Conservation (phyloP, 2,329 filamentous ascomycete species). For the Xenoacremonium recifei region DNA sequence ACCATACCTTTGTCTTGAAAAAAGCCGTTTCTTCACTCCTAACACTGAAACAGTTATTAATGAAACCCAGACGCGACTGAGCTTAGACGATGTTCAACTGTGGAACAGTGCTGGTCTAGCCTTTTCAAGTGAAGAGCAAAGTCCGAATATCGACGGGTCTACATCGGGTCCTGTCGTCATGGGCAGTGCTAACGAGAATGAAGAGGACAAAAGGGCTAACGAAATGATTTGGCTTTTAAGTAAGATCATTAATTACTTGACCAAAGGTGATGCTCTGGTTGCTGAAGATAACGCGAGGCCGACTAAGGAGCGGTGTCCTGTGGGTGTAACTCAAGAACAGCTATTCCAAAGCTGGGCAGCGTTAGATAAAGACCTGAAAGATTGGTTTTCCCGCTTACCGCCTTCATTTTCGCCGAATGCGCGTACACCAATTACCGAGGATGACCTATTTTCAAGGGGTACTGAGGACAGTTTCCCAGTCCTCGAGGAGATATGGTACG, state of each 20-base stretch:
- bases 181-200: conserved; percentile 48
- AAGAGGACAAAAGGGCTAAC: conserved; percentile 63
- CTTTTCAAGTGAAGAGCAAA: conserved; percentile 30
- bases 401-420: conserved; percentile 13
- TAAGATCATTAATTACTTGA: conserved; percentile 65
- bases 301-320: conserved; percentile 9
- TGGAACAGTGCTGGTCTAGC: conserved; percentile 65
- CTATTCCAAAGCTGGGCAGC: conserved; percentile 18
- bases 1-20: neutral
- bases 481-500: conserved; percentile 61
- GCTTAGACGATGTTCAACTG: conserved; percentile 59
- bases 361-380: conserved; percentile 12
- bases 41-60: too few relatives aligned
- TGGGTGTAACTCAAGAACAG: conserved; percentile 20
- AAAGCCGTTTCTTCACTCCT: neutral
- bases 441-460: neutral
- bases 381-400: conserved; percentile 17
- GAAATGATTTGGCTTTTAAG: conserved; percentile 64
- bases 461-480: neutral
- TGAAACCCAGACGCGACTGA: conserved; percentile 34
- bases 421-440: conserved; percentile 5
- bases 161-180: conserved; percentile 39
- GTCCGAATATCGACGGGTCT: conserved; percentile 27
- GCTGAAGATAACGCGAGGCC: conserved; percentile 26
- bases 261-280: conserved; percentile 49